Conservation (phyloP, 768 basidiomycete species). For the Gymnopilus dilepis region DNA sequence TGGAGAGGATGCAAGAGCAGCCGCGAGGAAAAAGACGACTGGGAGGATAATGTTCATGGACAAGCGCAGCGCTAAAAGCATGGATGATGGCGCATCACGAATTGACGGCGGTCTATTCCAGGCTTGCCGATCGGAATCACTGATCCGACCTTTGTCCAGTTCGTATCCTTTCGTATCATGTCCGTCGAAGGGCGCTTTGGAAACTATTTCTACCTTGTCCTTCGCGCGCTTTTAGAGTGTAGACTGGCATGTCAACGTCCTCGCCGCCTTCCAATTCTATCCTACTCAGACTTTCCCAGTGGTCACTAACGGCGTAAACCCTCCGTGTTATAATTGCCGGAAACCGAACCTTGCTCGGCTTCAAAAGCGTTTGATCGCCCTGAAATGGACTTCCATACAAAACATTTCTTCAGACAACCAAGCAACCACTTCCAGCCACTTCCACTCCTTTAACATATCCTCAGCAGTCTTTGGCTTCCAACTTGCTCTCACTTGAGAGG, state of each 20-base stretch:
- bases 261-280: too few species aligned
- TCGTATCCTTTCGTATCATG: too few species aligned
- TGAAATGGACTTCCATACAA: slow-evolving; percentile 1
- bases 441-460: background rate
- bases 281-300: too few species aligned
- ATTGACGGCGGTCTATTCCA: background rate
- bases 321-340: too few species aligned
- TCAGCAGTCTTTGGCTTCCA: background rate
- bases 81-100: background rate
- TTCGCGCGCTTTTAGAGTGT: too few species aligned
- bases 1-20: slow-evolving; percentile 14
- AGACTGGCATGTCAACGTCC: too few species aligned
- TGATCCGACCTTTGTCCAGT: background rate
- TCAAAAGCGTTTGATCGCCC: background rate
- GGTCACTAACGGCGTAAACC: too few species aligned
- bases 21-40: slow-evolving; percentile 3
- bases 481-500: background rate
- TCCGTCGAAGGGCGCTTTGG: too few species aligned
- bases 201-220: too few species aligned
- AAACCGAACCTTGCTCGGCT: background rate
- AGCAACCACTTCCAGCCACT: too few species aligned
- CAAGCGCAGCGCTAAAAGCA: background rate
- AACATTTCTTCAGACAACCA: background rate
- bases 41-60: slow-evolving; percentile 6
- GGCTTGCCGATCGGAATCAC: background rate